Conservation (phyloP, 108 stramenopile genomes). For the Skeletonema grethae region DNA sequence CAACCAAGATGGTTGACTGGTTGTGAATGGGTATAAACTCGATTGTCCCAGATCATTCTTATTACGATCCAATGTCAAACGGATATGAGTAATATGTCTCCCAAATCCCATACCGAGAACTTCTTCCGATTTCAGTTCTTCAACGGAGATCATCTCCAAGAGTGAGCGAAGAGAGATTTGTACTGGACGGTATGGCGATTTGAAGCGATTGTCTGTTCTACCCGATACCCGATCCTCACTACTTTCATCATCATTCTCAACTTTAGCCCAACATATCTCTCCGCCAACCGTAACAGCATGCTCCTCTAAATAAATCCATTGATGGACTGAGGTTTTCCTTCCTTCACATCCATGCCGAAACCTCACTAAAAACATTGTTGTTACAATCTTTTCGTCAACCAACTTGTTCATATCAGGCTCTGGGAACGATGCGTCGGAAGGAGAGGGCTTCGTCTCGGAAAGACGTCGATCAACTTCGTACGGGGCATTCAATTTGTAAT, state of each 20-base stretch:
- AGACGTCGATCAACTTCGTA: conserved; percentile 20
- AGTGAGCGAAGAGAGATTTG: conserved; percentile 41
- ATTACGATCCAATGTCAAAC: conserved; percentile 14
- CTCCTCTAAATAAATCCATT: conserved; percentile 54
- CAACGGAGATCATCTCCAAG: conserved; percentile 40
- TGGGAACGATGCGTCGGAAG: background rate
- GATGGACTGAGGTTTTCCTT: conserved; percentile 42
- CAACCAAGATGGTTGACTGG: conserved; percentile 31
- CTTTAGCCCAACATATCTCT: conserved; percentile 45
- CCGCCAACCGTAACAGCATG: conserved; percentile 37
- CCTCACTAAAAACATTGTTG: conserved; percentile 36
- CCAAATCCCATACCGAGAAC: conserved; percentile 46
- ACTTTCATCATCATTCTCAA: background rate
- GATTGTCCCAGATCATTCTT: background rate
- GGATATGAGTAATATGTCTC: conserved; percentile 13
- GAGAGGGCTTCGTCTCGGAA: conserved; percentile 8
- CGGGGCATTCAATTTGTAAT: conserved; percentile 39
- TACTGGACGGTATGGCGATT: conserved; percentile 36
- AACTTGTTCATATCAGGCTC: conserved; percentile 15
- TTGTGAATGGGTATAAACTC: conserved; percentile 18
- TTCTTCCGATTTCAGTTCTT: conserved; percentile 22
- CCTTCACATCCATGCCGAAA: conserved; percentile 46
- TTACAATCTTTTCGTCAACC: conserved; percentile 32
- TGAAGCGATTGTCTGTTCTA: background rate
- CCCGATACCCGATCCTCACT: background rate